Conservation (phyloP, 1,139 yeast genomes). For the Yamadazyma atlantica region DNA sequence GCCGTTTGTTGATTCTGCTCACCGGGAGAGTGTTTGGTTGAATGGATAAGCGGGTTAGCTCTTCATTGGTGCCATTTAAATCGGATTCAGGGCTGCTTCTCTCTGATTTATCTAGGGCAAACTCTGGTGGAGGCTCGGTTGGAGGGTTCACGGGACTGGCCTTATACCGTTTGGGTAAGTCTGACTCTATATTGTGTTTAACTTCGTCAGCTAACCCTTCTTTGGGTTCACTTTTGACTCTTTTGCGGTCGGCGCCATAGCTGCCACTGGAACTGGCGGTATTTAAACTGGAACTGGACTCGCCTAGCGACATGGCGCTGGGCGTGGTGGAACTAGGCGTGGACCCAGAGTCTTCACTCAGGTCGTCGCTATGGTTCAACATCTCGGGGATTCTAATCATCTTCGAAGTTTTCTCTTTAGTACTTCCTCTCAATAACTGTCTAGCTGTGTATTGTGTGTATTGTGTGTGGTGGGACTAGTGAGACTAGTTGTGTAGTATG, state of each 20-base stretch:
- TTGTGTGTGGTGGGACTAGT: too few relatives aligned
- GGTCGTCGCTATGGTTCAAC: constrained; percentile 15
- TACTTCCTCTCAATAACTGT: too few relatives aligned
- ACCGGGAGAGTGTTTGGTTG: constrained; percentile 16
- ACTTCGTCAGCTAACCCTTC: constrained; percentile 12
- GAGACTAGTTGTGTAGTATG: too few relatives aligned
- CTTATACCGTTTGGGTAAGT: constrained; percentile 3
- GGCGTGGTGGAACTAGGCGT: constrained; percentile 8
- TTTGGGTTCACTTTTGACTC: constrained; percentile 7
- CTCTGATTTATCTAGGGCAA: constrained; percentile 2
- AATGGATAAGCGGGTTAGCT: not conserved
- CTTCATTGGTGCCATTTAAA: not conserved
- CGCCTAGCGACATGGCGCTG: constrained; percentile 8
- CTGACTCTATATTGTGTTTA: constrained; percentile 11
- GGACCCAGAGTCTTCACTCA: constrained; percentile 13
- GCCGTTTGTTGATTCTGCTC: constrained; percentile 24
- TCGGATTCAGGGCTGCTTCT: constrained; percentile 1
- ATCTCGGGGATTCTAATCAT: constrained; percentile 15
- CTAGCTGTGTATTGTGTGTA: too few relatives aligned
- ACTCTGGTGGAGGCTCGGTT: too few relatives aligned
- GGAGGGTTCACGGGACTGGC: too few relatives aligned
- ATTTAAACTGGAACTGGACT: constrained; percentile 1
- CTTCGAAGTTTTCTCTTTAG: not conserved
- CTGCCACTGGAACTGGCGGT: too few relatives aligned
- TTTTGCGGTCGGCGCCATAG: too few relatives aligned